Evolutionary conservation across 768 basidiomycete genomes (phyloP), one percentile per base, ranked within the genome.

Genomic region (Leccinum boreale): DNA sequence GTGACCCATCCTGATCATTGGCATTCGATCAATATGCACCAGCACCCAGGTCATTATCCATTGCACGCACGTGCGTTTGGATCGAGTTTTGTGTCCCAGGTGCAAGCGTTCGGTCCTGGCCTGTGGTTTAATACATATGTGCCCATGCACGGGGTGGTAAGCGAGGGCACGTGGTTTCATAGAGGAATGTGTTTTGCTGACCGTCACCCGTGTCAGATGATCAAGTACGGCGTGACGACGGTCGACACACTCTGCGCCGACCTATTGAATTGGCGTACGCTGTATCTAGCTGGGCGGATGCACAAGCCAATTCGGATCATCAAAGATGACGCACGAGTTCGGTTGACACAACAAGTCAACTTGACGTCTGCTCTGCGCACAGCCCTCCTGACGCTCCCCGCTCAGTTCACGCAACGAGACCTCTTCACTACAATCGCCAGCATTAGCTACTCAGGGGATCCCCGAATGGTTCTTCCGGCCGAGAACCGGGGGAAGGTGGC

Each of bases 41-140:
- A 95, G 73, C 81, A 89, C 67, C 94, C 96, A 0, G 79, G 83
- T 8, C 97, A 99, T 74, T 99, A 99, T 70, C 89, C 96, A 0
- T 68, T 94, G 14, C 86, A 90, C 65, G 87, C 93, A n/a, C 82
- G 94, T n/a, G 63, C 84, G 44, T 73, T 97, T 9, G 97, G 97
- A 2, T 87, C 87, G 9, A 81, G 81, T 29, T 92, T 92, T 70
- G 86, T 98, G n/a, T 81, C 88, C 17, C 81, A 77, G 53, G 74
- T 95, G 51, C 87, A 97, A 74, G 86, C 82, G 21, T 55, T 90
- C 3, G 79, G 78, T 4, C 95, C 97, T 0, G 93, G 94, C 5
- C 83, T 98, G 21, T 99, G 97, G 97, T 99, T 96, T 73, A 97
- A 97, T 65, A 85, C 96, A 0, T 91, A 87, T 73, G 86, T 95